A percentile compares a stretch with the other conserved stretches of the same genome.
Conservation (phyloP, 2,329 filamentous ascomycete genomes). For the Aspergillus flavus region DNA sequence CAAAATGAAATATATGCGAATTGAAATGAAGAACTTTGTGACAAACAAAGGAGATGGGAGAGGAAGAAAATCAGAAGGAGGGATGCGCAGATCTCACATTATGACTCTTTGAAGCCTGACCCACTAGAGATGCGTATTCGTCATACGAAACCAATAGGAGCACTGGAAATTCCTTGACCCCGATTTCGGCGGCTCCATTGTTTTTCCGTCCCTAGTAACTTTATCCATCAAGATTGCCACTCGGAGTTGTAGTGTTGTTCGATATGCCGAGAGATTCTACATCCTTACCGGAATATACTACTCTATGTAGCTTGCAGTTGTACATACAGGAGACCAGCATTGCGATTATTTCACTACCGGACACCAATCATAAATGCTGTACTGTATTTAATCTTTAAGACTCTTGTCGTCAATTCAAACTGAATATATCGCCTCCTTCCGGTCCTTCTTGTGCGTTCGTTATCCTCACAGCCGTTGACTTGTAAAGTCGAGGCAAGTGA, state of each 20-base stretch:
- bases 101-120: not conserved
- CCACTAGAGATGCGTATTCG: not conserved
- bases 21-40: not conserved
- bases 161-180: not conserved
- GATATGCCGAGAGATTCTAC: not conserved
- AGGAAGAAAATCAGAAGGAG: not conserved
- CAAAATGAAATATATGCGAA: not conserved
- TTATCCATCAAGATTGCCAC: not conserved
- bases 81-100: not conserved
- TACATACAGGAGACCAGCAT: not conserved
- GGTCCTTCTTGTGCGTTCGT: conserved; percentile 18
- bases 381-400: too few species aligned
- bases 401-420: not conserved
- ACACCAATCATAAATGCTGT: too few species aligned
- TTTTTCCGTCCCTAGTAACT: not conserved
- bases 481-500: conserved; percentile 36
- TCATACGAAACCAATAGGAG: not conserved
- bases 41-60: not conserved
- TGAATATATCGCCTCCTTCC: conserved; percentile 22
- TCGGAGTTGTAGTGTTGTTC: not conserved
- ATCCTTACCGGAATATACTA: not conserved
- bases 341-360: too few species aligned
- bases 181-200: not conserved
- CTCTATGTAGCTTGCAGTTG: not conserved
- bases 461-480: conserved; percentile 29